Evolutionary conservation across 2,329 filamentous ascomycete genomes (phyloP).

Genomic region (Zymoseptoria pseudotritici): DNA sequence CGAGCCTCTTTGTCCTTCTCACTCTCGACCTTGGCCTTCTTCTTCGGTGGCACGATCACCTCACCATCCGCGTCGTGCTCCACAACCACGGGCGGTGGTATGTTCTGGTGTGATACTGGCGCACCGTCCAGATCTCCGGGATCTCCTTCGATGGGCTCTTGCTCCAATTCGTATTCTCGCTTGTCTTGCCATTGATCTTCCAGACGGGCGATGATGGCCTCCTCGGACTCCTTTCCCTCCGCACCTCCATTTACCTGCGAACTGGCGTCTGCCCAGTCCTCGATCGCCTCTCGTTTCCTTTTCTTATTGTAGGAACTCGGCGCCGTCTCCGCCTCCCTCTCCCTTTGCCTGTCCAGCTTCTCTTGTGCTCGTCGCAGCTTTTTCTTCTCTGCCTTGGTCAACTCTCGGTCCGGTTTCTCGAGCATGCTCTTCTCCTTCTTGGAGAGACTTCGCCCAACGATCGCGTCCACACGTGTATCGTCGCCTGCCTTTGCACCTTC

Average conservation of each 20-base stretch:
- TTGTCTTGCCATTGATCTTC: conserved; percentile 36
- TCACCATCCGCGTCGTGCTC: conserved; percentile 18
- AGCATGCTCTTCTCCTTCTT: conserved; percentile 7
- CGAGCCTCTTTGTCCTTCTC: conserved; percentile 45
- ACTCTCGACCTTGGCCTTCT: conserved; percentile 8
- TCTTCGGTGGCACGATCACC: conserved; percentile 7
- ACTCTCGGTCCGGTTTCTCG: conserved; percentile 5
- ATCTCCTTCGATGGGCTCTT: conserved; percentile 36
- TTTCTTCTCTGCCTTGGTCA: conserved; percentile 11
- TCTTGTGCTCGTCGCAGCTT: conserved; percentile 8
- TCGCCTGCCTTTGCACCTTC: conserved; percentile 21
- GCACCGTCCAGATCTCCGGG: conserved; percentile 30
- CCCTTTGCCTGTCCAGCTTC: conserved; percentile 3
- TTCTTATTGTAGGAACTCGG: not conserved
- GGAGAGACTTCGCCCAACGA: conserved; percentile 4
- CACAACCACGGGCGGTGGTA: conserved; percentile 21
- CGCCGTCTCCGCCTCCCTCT: conserved; percentile 1
- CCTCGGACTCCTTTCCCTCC: not conserved
- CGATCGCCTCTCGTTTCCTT: not conserved
- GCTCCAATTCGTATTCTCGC: conserved; percentile 35
- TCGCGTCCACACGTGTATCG: conserved; percentile 20
- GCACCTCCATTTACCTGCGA: not conserved
- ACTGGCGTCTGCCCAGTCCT: not conserved
- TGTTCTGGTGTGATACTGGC: conserved; percentile 27
- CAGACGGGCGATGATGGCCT: conserved; percentile 3